Percentiles rank a stretch among this genome's conserved stretches.
Conservation (phyloP, 768 basidiomycete species). For the Thelephora ganbajun region DNA sequence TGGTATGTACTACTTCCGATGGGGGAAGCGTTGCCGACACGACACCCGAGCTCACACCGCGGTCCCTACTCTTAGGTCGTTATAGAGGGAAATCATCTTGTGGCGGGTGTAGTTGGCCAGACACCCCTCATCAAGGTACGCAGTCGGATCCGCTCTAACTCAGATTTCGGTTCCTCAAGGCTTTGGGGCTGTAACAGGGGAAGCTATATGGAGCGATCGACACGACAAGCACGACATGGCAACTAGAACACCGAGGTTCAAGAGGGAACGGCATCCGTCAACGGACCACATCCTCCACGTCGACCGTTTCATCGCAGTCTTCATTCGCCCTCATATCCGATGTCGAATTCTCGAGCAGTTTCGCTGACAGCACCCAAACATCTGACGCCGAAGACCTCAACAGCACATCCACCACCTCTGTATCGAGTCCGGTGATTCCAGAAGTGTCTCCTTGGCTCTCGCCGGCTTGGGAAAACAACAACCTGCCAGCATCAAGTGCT, state of each 20-base stretch:
- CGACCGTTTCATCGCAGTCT: constrained; percentile 64
- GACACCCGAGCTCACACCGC: background rate
- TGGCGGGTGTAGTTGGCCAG: constrained; percentile 61
- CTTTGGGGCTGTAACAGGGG: constrained; percentile 30
- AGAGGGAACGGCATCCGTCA: constrained; percentile 40
- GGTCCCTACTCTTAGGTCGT: constrained; percentile 33
- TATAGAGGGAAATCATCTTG: constrained; percentile 56
- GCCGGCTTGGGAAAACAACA: constrained; percentile 6
- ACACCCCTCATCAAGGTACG: constrained; percentile 61
- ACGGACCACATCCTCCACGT: constrained; percentile 62
- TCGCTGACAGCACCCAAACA: constrained; percentile 54
- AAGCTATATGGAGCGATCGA: constrained; percentile 61
- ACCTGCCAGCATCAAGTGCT: constrained; percentile 5
- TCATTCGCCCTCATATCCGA: constrained; percentile 79
- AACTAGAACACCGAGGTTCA: constrained; percentile 55
- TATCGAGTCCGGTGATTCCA: too few species aligned
- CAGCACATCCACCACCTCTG: constrained; percentile 30
- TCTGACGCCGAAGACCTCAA: constrained; percentile 60
- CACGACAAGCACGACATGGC: constrained; percentile 57
- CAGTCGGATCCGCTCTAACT: background rate
- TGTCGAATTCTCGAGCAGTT: constrained; percentile 73
- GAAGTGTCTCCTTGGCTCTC: constrained; percentile 6
- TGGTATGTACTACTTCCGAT: constrained; percentile 27
- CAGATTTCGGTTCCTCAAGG: background rate
- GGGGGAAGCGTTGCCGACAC: constrained; percentile 1